Base-by-base conservation (phyloP, 139 green algal genomes). In the Nannochloris sp. region DNA sequence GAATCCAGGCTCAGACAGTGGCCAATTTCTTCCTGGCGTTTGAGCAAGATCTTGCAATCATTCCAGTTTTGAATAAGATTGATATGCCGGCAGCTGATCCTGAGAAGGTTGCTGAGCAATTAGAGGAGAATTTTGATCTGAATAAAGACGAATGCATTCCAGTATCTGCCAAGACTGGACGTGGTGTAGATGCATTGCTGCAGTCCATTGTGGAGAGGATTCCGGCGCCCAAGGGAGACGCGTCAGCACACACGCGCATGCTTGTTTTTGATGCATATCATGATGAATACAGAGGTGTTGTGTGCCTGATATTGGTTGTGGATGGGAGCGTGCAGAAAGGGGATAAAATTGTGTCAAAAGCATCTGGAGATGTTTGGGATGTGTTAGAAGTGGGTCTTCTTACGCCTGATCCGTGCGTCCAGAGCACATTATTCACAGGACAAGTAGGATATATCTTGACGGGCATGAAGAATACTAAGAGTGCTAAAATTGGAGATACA, bases 31-130 rank as follows among this genome's bases (percentile, higher is more conserved):
- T 82, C 62, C 72, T 96, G 12, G 92, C 92, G 0, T 88, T 91
- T 64, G 92, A 96, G 43, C 79, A 87, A 63, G 84, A 82, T 49
- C 79, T 97, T 17, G 76, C 71, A 2, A 83, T 98, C 20, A 70
- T 98, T 12, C 87, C 89, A 2, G 81, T 94, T 12, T 77, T 97
- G 6, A 97, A 95, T 78, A 98, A 98, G 69, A 79, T 93, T 23
- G 91, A 97, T 67, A 71, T 91, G 63, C 68, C 78, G 2, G 63
- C 76, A 14, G 85, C 90, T 14, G 87, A 97, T n/a, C 85, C 85
- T 5, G 73, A 82, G 31, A 56, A 75, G 11, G 77, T 81, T 13
- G 69, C 63, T 1, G 68, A 80, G 6, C 76, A 96, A 78, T 71
- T 96, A 72, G 40, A 75, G 25, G 61, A 77, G 29, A 74, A 77